Conservation (phyloP, 192 early-diverging fungal genomes). For the Gonapodya prolifera region DNA sequence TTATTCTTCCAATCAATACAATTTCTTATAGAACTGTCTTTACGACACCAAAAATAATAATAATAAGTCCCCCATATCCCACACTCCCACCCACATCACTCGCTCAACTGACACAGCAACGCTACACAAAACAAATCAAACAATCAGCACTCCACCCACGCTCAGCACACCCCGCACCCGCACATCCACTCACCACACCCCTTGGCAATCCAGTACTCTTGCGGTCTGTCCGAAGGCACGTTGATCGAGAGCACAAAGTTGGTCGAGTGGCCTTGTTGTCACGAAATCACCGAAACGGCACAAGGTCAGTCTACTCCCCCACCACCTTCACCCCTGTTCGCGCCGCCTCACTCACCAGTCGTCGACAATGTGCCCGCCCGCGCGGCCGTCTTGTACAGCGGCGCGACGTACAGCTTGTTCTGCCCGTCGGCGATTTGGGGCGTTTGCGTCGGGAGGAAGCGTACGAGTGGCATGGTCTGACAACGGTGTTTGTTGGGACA, state of each 20-base stretch:
- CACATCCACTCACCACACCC: conserved; percentile 18
- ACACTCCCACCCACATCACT: no score
- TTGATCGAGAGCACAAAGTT: conserved; percentile 42
- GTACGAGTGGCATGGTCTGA: conserved; percentile 40
- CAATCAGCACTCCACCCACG: background rate
- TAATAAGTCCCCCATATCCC: no score
- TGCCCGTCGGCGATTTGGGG: conserved; percentile 7
- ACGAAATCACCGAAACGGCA: background rate
- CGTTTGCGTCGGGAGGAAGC: conserved; percentile 37
- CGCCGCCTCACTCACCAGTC: conserved; percentile 17
- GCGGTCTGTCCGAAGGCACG: conserved; percentile 34
- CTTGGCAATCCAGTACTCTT: conserved; percentile 48
- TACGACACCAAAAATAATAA: no score
- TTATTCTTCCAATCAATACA: no score
- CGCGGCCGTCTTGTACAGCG: conserved; percentile 49
- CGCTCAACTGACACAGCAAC: conserved; percentile 7
- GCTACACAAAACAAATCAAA: background rate
- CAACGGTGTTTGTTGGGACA: background rate
- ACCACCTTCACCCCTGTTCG: background rate
- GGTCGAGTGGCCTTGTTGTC: conserved; percentile 31
- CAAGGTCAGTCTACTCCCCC: background rate
- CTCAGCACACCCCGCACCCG: background rate
- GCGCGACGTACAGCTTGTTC: conserved; percentile 28
- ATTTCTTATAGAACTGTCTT: no score
- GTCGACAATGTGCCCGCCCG: conserved; percentile 45